These are phyloP conservation scores for Sporothrix pseudoabietina DNA, from an alignment of 2,329 filamentous ascomycete genomes.

Conservation along the genomic window DNA sequence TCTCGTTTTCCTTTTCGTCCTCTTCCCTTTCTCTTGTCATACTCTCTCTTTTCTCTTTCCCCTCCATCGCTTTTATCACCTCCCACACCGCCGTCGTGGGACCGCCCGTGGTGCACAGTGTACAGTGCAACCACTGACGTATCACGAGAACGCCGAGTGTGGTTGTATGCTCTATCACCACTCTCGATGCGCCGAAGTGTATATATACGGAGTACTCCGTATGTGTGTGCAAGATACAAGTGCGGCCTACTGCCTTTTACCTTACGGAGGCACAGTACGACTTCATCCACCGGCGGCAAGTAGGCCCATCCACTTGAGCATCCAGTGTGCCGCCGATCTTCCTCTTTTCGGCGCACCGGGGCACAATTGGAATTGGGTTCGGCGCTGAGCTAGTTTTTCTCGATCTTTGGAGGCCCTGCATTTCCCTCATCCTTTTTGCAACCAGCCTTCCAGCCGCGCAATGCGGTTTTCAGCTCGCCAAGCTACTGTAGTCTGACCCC, in stretches of 20 bases:
- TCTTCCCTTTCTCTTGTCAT: background rate
- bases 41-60: background rate
- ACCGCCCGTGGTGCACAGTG: background rate
- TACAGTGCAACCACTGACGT: conserved; percentile 6
- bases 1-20: background rate
- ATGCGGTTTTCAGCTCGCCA: conserved; percentile 19
- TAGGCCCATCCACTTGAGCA: background rate
- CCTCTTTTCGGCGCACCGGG: conserved; percentile 2
- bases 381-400: conserved; percentile 8
- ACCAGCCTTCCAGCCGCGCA: conserved; percentile 5
- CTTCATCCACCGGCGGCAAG: background rate
- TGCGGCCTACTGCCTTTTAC: background rate
- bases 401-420: background rate
- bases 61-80: background rate
- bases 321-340: conserved; percentile 2
- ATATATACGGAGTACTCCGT: too few relatives aligned
- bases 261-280: background rate
- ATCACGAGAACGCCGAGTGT: conserved; percentile 5
- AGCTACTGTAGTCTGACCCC: background rate
- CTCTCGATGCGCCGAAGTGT: background rate
- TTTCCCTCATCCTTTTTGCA: background rate
- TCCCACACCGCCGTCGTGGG: conserved; percentile 9
- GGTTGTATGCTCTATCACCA: background rate
- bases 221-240: background rate
- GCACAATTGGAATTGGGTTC: conserved; percentile 11